Base-by-base conservation (phyloP, 441 rosid genomes). In the Flueggea neowawraea region DNA sequence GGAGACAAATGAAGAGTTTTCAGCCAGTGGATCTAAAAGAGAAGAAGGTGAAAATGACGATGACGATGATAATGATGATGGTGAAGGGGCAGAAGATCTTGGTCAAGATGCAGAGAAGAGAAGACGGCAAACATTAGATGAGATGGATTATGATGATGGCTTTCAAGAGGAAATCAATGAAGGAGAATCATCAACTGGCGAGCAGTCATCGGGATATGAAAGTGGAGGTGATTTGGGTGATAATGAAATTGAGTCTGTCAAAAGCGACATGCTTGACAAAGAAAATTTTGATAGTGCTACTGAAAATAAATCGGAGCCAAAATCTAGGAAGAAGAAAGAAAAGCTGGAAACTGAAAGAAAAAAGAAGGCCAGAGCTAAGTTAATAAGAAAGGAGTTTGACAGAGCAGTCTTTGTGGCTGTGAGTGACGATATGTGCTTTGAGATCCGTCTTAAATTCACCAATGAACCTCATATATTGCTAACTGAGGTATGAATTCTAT, bases 401-500 rank as follows among this genome's bases (percentile, higher is more conserved):
- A 78, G 96, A 69, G 74, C 85, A 48, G 73, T 81, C 54, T 80
- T 66, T 56, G 83, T 67, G 67, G 70, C 65, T 52, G 75, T 80
- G 32, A 77, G 28, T 22, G 28, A 64, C 16, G 86, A 85, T 47
- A 58, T 78, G 77, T 64, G 61, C 71, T 90, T 88, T 61, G 96
- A 92, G 76, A 85, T 85, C 84, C 91, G 88, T 74, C 86, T 95
- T 62, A 84, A 65, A 78, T 90, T 90, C 65, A 58, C 68, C 53
- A 44, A 74, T 12, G 98, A 92, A 67, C 98, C 99, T 66, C 94
- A 90, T 68, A 73, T 90, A 55, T 80, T 95, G 56, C 88, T 92
- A 66, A 84, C 92, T 22, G 94, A 95, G 99, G 98, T 95, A 83
- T 44, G 61, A 60, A 55, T 28, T 31, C 47, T 4, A 4, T 10